Base-by-base conservation (phyloP, 768 basidiomycete species). In the Austroboletus eburneus region DNA sequence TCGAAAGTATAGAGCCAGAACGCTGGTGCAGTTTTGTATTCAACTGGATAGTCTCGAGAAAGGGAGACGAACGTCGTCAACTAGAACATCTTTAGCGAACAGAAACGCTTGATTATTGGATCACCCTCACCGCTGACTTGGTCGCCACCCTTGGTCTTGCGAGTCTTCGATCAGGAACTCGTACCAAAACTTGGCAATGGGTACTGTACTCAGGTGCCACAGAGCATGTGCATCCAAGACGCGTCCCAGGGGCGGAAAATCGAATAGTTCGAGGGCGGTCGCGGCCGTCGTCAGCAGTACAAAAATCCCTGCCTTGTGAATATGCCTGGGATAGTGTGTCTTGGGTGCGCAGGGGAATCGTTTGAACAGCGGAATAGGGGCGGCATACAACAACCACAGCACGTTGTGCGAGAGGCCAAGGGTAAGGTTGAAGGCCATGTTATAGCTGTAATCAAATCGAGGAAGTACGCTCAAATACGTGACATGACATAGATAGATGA, bases 361-460 rank as follows among this genome's bases (percentile, higher is more conserved):
- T 33, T 61, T 74, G 30, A 85, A 43, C 39, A 78, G 5, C 10
- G 75, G 71, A 29, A 76, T 27, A 10, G 70, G 72, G 38, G 82
- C 68, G 3, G 86, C 72, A 66, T 87, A 98, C 12, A 78, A 44
- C 24, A 84, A 60, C 95, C 96, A 98, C 14, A 95, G 64, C 22
- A 78, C 30, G 63, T 95, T 92, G 67, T 97, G 93, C 1, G 71
- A 49, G 27, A 92, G 55, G 2, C 91, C 95, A 48, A 97, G 54
- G 46, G 69, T 53, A 57, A 93, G 67, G 67, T 91, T 93, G 73
- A 90, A 91, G 0, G 72, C 62, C 67, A 95, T 89, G 73, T 98
- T 97, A 73, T 96, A 99, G 7, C 84, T 69, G 64, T 99, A 98
- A 69, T 94, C 85, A 69, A 95, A 96, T 42, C 85, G 81, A 22